phyloP scores from a whole-genome alignment of 2,329 filamentous ascomycete species.

The Aspergillus felis region DNA sequence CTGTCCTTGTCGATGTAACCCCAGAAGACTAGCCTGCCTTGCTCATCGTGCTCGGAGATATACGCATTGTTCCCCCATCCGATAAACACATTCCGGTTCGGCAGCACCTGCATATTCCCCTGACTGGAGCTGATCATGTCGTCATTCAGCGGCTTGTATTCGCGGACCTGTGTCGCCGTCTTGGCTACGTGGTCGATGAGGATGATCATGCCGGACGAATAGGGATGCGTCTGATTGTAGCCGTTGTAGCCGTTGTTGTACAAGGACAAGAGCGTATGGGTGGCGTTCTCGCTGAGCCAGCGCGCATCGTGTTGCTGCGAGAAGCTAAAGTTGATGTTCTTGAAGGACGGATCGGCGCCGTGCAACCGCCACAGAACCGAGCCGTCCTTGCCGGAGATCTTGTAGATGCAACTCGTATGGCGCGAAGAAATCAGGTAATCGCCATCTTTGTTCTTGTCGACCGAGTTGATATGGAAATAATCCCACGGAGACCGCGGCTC shows the following conservation, averaged over 20 bases:
- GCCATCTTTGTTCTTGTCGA: slow-evolving; percentile 39
- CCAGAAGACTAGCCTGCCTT: slow-evolving; percentile 37
- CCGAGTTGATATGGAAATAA: slow-evolving; percentile 44
- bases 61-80: slow-evolving; percentile 43
- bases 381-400: slow-evolving; percentile 38
- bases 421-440: slow-evolving; percentile 42
- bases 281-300: slow-evolving; percentile 36
- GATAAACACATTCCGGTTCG: slow-evolving; percentile 36
- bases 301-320: slow-evolving; percentile 43
- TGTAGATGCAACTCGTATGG: slow-evolving; percentile 39
- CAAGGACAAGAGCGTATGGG: slow-evolving; percentile 36
- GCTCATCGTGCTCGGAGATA: slow-evolving; percentile 37
- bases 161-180: slow-evolving; percentile 31
- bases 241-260: slow-evolving; percentile 44
- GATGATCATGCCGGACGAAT: slow-evolving; percentile 39
- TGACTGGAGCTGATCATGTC: slow-evolving; percentile 35
- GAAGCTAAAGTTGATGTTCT: slow-evolving; percentile 38
- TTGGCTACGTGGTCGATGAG: slow-evolving; percentile 34
- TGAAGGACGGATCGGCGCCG: slow-evolving; percentile 34
- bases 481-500: slow-evolving; percentile 44
- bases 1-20: slow-evolving; percentile 29
- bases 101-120: slow-evolving; percentile 37
- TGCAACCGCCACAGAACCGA: slow-evolving; percentile 38
- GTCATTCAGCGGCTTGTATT: slow-evolving; percentile 24
- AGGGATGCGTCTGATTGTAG: slow-evolving; percentile 35